phyloP scores from a whole-genome alignment of 139 green algal species.

The Nannochloris sp. region DNA sequence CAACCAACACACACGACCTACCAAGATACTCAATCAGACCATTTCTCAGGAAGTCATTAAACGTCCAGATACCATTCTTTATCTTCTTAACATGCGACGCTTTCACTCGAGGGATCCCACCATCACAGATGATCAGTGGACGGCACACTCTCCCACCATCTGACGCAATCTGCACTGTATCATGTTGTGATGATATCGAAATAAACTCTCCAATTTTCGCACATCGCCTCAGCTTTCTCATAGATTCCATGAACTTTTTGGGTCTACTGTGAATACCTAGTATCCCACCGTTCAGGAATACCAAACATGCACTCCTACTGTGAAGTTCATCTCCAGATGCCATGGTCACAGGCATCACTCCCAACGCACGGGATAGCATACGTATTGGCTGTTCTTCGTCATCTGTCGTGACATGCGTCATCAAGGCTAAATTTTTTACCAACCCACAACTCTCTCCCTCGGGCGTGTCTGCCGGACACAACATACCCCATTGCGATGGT shows the following conservation, averaged over 20 bases:
- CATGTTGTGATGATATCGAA: constrained; percentile 58
- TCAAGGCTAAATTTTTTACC: constrained; percentile 98
- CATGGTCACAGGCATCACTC: constrained; percentile 55
- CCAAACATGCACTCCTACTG: constrained; percentile 41
- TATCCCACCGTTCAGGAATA: constrained; percentile 93
- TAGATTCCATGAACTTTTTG: constrained; percentile 35
- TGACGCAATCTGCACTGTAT: constrained; percentile 57
- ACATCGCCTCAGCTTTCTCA: constrained; percentile 56
- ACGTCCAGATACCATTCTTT: constrained; percentile 53
- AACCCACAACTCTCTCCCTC: constrained; percentile 88
- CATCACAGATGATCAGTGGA: constrained; percentile 94
- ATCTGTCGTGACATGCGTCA: constrained; percentile 98
- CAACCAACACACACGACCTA: constrained; percentile 30
- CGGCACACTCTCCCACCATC: constrained; percentile 92
- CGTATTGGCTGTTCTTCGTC: constrained; percentile 57
- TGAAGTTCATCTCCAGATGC: constrained; percentile 70
- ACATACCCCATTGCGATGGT: constrained; percentile 95
- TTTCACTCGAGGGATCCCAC: constrained; percentile 72
- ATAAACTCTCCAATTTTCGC: constrained; percentile 83
- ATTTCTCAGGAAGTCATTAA: constrained; percentile 64
- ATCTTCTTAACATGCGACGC: constrained; percentile 54
- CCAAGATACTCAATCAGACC: constrained; percentile 97
- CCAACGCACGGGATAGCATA: constrained; percentile 55
- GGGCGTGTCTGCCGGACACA: constrained; percentile 95
- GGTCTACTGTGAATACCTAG: constrained; percentile 66